Evolutionary conservation across 192 early-diverging fungal genomes (phyloP).

Genomic region (Chytriomyces confervae): DNA sequence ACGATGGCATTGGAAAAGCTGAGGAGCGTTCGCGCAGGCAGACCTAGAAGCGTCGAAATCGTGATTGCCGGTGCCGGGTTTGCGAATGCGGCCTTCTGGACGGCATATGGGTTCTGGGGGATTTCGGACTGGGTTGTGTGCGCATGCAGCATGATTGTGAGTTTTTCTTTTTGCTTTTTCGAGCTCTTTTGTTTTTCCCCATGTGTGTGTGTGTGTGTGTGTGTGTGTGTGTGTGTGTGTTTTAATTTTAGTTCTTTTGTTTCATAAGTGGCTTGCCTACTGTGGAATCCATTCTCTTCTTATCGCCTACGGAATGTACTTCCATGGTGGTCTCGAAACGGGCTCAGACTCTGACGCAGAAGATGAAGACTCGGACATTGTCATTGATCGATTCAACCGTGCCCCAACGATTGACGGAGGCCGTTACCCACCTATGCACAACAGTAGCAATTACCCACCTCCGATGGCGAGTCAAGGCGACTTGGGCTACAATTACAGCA

Average conservation of each 20-base stretch:
- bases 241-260: too few species aligned
- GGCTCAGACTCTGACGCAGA: slow-evolving; percentile 29
- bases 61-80: slow-evolving; percentile 3
- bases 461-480: too few species aligned
- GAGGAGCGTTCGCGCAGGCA: neutral
- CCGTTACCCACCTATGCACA: slow-evolving; percentile 2
- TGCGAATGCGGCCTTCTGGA: slow-evolving; percentile 6
- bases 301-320: slow-evolving; percentile 23
- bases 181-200: too few species aligned
- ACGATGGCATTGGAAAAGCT: slow-evolving; percentile 12
- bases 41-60: slow-evolving; percentile 10
- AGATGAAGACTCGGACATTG: slow-evolving; percentile 26
- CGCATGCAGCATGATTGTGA: neutral
- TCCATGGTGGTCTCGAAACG: slow-evolving; percentile 37
- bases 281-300: neutral
- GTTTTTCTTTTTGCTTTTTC: too few species aligned
- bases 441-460: neutral
- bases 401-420: slow-evolving; percentile 19
- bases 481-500: too few species aligned
- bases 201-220: too few species aligned
- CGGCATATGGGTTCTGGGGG: slow-evolving; percentile 26
- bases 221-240: too few species aligned
- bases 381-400: slow-evolving; percentile 35
- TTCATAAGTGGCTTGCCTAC: neutral
- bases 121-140: slow-evolving; percentile 23